A percentile compares a stretch with the other conserved stretches of the same genome.
Evolutionary conservation across 2,329 filamentous ascomycete genomes (phyloP).

Genomic region (Pestalotiopsis sp.): DNA sequence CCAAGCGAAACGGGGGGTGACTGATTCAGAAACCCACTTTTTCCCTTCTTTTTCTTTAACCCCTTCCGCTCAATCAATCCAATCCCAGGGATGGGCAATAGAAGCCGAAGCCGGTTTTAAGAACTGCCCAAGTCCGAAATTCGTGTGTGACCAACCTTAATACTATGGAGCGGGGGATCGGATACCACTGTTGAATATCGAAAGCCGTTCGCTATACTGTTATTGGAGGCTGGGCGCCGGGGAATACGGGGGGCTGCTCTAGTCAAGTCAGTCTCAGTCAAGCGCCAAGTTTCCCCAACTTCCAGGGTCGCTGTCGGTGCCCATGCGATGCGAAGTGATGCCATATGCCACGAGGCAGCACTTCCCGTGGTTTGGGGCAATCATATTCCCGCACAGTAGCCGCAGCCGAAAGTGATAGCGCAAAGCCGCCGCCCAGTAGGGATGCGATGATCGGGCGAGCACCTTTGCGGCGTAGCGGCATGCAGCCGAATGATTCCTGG

Average conservation of each 20-base stretch:
- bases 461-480: background rate
- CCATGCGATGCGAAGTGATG: no score
- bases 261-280: no score
- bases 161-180: no score
- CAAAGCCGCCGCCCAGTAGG: background rate
- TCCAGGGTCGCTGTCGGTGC: no score
- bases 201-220: background rate
- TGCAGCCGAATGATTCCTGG: no score
- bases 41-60: background rate
- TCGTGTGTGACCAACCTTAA: background rate
- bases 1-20: background rate
- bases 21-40: background rate
- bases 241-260: no score
- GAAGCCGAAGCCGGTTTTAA: background rate
- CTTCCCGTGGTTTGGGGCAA: background rate
- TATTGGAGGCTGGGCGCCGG: background rate
- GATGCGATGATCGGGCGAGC: background rate
- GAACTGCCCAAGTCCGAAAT: background rate
- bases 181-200: no score
- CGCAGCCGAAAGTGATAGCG: background rate
- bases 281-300: no score
- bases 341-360: background rate
- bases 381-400: slow-evolving; percentile 1
- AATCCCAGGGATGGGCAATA: background rate
- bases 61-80: background rate